phyloP scores from a whole-genome alignment of 306 rosid genomes.

The Cicer cuneatum region DNA sequence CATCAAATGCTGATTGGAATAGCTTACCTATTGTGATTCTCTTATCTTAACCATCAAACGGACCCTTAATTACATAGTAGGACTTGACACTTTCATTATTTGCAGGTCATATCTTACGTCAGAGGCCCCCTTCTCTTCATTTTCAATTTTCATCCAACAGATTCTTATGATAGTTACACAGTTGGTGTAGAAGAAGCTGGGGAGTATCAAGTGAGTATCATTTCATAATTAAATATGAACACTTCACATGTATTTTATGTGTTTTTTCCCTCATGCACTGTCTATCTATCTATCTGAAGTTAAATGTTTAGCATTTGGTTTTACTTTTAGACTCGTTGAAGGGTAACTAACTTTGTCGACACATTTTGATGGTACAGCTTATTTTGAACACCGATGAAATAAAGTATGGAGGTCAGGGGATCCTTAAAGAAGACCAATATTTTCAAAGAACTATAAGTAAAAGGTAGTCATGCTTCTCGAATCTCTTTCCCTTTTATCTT shows the following conservation, averaged over 20 bases:
- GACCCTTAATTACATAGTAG: not conserved
- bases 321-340: slow-evolving; percentile 7
- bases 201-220: slow-evolving; percentile 78
- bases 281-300: slow-evolving; percentile 26
- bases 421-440: slow-evolving; percentile 68
- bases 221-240: slow-evolving; percentile 3
- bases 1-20: too few species aligned
- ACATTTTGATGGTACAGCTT: slow-evolving; percentile 58
- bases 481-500: not conserved
- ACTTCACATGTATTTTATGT: not conserved
- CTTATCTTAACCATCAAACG: too few species aligned
- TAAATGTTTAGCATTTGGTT: not conserved
- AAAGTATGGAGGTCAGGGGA: slow-evolving; percentile 84
- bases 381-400: slow-evolving; percentile 79
- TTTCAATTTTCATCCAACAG: slow-evolving; percentile 90
- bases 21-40: too few species aligned
- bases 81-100: slow-evolving; percentile 29
- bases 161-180: slow-evolving; percentile 66
- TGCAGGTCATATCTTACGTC: slow-evolving; percentile 85
- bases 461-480: slow-evolving; percentile 56
- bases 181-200: slow-evolving; percentile 98
- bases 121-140: slow-evolving; percentile 90
- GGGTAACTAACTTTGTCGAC: slow-evolving; percentile 38
- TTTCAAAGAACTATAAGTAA: slow-evolving; percentile 65
- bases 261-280: not conserved